Conservation (phyloP, 1,284 basidiomycete species). For the Phaffia rhodozyma region DNA sequence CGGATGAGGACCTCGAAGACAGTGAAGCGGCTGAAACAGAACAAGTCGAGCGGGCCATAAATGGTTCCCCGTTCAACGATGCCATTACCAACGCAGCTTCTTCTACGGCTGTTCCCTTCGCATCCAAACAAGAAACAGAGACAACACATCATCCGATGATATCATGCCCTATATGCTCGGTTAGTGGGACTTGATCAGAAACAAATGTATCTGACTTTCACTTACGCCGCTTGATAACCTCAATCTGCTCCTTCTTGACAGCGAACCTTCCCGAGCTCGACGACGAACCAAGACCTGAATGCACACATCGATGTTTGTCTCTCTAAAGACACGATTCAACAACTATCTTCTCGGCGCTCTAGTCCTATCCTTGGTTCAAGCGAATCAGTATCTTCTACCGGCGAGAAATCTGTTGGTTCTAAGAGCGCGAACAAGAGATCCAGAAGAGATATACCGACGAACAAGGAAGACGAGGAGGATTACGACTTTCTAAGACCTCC, state of each 20-base stretch:
- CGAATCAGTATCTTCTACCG: too few species aligned
- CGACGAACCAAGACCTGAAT: constrained; percentile 1
- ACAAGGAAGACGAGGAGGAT: too few species aligned
- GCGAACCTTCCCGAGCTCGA: not conserved
- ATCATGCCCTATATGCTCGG: constrained; percentile 15
- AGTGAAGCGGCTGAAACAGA: not conserved
- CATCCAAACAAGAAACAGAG: not conserved
- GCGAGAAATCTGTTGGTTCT: too few species aligned
- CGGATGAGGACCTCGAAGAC: not conserved
- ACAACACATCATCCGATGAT: constrained; percentile 1
- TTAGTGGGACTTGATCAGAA: not conserved
- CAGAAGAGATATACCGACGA: too few species aligned
- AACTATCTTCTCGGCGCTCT: not conserved
- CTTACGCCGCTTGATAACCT: not conserved
- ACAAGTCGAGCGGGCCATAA: not conserved
- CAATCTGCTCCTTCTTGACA: not conserved
- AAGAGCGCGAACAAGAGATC: too few species aligned
- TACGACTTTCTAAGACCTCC: too few species aligned
- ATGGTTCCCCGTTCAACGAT: not conserved
- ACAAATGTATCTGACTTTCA: not conserved
- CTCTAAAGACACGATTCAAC: constrained; percentile 1
- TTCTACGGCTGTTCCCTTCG: not conserved
- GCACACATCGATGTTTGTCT: constrained; percentile 17
- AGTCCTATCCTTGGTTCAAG: too few species aligned
- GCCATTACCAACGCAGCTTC: not conserved